Evolutionary conservation across 768 basidiomycete genomes (phyloP).

Genomic region (Lactarius pseudohatsudake): DNA sequence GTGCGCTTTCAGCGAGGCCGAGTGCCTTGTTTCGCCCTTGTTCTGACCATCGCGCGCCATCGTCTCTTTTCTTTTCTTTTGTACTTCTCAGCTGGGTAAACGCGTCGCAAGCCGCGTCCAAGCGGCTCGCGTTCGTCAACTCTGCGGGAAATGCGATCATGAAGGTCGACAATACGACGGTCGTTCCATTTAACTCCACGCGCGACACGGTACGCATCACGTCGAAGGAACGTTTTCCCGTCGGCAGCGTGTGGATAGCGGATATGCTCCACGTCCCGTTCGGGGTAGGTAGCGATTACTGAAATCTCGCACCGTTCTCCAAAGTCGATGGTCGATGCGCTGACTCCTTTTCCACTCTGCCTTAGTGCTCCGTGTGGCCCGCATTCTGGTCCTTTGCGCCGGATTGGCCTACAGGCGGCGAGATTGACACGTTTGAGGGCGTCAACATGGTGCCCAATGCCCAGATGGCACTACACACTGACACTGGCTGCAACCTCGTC

Average conservation of each 20-base stretch:
- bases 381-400: slow-evolving; percentile 58
- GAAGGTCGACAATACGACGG: slow-evolving; percentile 69
- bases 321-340: not conserved
- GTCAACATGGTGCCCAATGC: slow-evolving; percentile 66
- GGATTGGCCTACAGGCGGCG: slow-evolving; percentile 62
- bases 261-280: slow-evolving; percentile 67
- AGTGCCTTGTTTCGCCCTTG: not conserved
- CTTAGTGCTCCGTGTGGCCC: slow-evolving; percentile 71
- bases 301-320: slow-evolving; percentile 14
- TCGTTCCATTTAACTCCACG: slow-evolving; percentile 51
- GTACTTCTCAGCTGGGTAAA: slow-evolving; percentile 47
- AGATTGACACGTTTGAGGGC: slow-evolving; percentile 74
- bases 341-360: not conserved
- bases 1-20: slow-evolving; percentile 18
- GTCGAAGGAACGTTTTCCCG: slow-evolving; percentile 34
- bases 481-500: slow-evolving; percentile 54
- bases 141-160: slow-evolving; percentile 72
- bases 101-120: slow-evolving; percentile 42
- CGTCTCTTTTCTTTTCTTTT: not conserved
- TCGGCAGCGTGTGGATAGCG: slow-evolving; percentile 64
- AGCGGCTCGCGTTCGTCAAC: slow-evolving; percentile 62
- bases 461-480: slow-evolving; percentile 76
- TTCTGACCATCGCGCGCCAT: not conserved
- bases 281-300: slow-evolving; percentile 42
- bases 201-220: slow-evolving; percentile 67